A percentile compares a stretch with the other conserved stretches of the same genome.
Evolutionary conservation across 768 basidiomycete genomes (phyloP).

Genomic region (Trametes punicea): DNA sequence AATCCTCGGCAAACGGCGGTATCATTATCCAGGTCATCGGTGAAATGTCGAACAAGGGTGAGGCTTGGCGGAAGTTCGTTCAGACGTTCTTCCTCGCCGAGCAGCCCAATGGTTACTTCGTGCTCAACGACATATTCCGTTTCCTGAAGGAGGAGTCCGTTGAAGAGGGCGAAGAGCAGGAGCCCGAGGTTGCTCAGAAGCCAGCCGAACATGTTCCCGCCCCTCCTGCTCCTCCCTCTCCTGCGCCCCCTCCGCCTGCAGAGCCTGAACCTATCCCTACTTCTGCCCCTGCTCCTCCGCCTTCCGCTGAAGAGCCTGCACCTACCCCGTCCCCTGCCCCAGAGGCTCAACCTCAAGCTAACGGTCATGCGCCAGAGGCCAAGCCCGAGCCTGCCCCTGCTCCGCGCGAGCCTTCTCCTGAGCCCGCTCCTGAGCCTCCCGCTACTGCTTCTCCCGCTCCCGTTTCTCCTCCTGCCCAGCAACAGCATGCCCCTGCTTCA

Average conservation of each 20-base stretch:
- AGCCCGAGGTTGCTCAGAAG: constrained; percentile 40
- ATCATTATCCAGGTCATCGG: constrained; percentile 99
- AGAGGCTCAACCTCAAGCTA: constrained; percentile 37
- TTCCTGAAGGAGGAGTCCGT: constrained; percentile 95
- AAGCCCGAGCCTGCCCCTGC: constrained; percentile 30
- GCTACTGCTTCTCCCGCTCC: constrained; percentile 28
- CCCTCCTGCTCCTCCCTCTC: constrained; percentile 36
- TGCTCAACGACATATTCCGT: constrained; percentile 99
- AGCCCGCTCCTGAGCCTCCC: constrained; percentile 29
- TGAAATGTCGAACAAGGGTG: constrained; percentile 93
- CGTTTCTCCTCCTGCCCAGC: constrained; percentile 31
- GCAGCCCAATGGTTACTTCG: constrained; percentile 98
- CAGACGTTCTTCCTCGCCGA: constrained; percentile 99
- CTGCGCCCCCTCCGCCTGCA: constrained; percentile 31
- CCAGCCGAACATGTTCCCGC: constrained; percentile 26
- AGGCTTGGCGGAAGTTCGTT: constrained; percentile 96
- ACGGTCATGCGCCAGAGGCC: constrained; percentile 38
- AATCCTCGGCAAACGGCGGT: constrained; percentile 90
- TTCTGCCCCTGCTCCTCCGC: constrained; percentile 33
- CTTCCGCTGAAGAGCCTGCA: constrained; percentile 32
- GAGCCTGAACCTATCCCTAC: constrained; percentile 34
- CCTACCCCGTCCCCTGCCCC: constrained; percentile 35
- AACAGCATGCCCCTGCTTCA: constrained; percentile 31
- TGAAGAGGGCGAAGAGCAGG: constrained; percentile 69
- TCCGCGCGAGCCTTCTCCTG: constrained; percentile 31